These are phyloP conservation scores for Trypanosoma avium DNA, from an alignment of 208 protist genomes.

Conservation along the genomic window DNA sequence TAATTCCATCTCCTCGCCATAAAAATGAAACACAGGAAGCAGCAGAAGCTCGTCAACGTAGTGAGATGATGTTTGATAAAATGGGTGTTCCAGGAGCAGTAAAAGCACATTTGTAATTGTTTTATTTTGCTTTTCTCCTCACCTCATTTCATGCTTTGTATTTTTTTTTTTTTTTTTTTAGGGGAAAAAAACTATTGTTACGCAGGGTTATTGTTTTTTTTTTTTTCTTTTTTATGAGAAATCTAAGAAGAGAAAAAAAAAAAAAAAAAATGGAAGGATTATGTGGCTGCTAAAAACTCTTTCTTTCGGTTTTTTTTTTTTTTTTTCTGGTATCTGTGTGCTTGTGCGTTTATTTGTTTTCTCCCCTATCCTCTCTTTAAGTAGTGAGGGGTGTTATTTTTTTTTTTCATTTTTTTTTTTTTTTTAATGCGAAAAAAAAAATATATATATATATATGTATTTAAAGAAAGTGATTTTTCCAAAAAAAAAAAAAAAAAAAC, in stretches of 20 bases:
- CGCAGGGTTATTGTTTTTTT: too few species aligned
- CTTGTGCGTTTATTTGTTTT: neutral
- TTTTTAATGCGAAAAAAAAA: too few species aligned
- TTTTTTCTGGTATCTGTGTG: neutral
- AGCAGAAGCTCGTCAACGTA: constrained; percentile 43
- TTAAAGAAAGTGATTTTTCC: too few species aligned
- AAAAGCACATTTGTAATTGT: constrained; percentile 24
- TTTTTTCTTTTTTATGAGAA: too few species aligned
- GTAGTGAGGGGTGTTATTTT: neutral
- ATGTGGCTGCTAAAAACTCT: neutral
- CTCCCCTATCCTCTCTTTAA: too few species aligned
- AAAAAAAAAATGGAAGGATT: constrained; percentile 7
- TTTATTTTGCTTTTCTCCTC: neutral
- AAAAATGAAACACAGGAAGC: constrained; percentile 42
- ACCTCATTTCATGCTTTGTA: neutral
- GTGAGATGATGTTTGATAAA: constrained; percentile 91
- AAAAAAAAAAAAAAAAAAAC: too few species aligned
- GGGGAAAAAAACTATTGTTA: constrained; percentile 7
- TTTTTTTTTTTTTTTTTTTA: constrained; percentile 11
- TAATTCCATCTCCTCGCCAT: constrained; percentile 60
- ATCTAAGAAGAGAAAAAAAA: too few species aligned
- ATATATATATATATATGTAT: too few species aligned
- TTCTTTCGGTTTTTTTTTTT: neutral
- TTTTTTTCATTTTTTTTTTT: too few species aligned
- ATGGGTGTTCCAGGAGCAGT: constrained; percentile 81